These are phyloP conservation scores for Xylariomycetidae sp. DNA, from an alignment of 2,329 filamentous ascomycete genomes.

Conservation along the genomic window DNA sequence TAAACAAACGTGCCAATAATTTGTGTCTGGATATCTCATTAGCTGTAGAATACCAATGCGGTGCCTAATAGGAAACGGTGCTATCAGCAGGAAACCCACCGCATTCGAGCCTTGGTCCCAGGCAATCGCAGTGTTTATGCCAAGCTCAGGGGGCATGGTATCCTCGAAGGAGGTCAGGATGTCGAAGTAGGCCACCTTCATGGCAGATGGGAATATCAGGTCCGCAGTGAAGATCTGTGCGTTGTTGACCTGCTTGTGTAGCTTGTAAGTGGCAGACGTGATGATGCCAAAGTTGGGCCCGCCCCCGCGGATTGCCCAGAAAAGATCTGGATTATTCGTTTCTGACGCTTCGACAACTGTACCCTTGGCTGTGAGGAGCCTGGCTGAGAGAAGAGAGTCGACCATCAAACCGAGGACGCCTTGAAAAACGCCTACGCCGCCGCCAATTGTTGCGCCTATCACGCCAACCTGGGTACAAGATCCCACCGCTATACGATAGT, in stretches of 20 bases:
- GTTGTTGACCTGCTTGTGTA: constrained; percentile 5
- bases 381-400: constrained; percentile 12
- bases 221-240: constrained; percentile 11
- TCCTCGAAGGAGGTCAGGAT: constrained; percentile 3
- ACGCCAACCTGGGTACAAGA: constrained; percentile 6
- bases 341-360: constrained; percentile 10
- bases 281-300: constrained; percentile 18
- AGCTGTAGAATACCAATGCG: too few relatives aligned
- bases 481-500: constrained; percentile 5
- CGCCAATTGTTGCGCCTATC: constrained; percentile 13
- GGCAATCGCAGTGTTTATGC: constrained; percentile 2
- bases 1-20: constrained; percentile 12
- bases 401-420: constrained; percentile 14
- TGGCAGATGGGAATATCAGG: constrained; percentile 3
- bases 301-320: constrained; percentile 19
- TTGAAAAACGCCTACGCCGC: constrained; percentile 9
- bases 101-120: constrained; percentile 6
- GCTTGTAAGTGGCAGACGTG: constrained; percentile 13
- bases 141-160: constrained; percentile 7
- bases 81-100: constrained; percentile 3
- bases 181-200: constrained; percentile 4
- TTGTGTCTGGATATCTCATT: constrained; percentile 8
- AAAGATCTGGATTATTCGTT: constrained; percentile 12
- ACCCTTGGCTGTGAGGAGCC: constrained; percentile 12
- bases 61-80: too few relatives aligned